A percentile compares a stretch with the other conserved stretches of the same genome.
These are phyloP conservation scores for Gracilaria gracilis DNA, from an alignment of 23 red algal genomes.

Conservation along the genomic window DNA sequence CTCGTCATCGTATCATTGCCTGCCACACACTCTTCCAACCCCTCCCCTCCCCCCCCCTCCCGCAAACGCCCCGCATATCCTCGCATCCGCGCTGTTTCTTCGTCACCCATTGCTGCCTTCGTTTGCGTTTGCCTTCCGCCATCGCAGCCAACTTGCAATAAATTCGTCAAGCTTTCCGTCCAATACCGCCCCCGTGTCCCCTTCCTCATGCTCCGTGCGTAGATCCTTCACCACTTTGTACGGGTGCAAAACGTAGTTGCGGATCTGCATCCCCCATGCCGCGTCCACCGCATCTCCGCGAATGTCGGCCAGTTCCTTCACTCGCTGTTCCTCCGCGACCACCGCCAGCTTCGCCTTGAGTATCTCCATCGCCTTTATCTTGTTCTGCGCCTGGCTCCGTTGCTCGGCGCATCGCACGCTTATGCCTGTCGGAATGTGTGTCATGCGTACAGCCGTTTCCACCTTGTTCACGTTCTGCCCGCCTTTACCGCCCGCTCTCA, in stretches of 20 bases:
- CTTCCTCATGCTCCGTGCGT: constrained; percentile 74
- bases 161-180: constrained; percentile 83
- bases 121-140: constrained; percentile 12
- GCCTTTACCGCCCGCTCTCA: constrained; percentile 83
- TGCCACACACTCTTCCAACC: neutral
- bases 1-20: neutral
- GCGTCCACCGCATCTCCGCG: constrained; percentile 95
- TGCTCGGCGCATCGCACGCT: constrained; percentile 77
- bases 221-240: constrained; percentile 99
- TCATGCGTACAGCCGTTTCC: constrained; percentile 86
- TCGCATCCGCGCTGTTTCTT: no score
- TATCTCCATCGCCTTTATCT: constrained; percentile 73
- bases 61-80: neutral
- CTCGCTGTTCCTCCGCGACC: constrained; percentile 87
- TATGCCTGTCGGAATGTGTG: constrained; percentile 86
- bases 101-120: neutral
- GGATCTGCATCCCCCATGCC: constrained; percentile 91
- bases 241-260: constrained; percentile 96
- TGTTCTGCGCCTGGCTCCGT: constrained; percentile 84
- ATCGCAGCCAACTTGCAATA: constrained; percentile 66
- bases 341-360: constrained; percentile 91
- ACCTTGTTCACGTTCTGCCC: constrained; percentile 99
- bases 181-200: constrained; percentile 72
- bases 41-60: no score
- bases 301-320: constrained; percentile 81